Evolutionary conservation across 441 rosid species (phyloP).

Genomic region (Gossypium aridum): DNA sequence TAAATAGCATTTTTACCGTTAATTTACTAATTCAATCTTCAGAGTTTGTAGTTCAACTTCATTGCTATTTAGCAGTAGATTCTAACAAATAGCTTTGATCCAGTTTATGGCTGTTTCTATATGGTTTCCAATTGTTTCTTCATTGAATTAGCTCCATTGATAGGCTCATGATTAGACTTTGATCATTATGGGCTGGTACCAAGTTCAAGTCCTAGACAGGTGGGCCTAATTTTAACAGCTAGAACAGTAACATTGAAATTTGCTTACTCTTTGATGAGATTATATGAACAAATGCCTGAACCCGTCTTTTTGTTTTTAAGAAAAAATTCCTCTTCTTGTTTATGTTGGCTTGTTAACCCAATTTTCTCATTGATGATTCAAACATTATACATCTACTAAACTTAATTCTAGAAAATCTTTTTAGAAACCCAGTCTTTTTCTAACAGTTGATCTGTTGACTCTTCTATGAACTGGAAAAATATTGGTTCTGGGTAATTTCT

Average conservation of each 20-base stretch:
- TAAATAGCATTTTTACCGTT: not conserved
- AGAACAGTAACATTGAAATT: not conserved
- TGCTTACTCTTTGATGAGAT: not conserved
- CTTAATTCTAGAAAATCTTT: not conserved
- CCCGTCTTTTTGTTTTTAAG: not conserved
- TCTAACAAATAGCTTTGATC: not conserved
- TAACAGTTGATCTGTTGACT: not conserved
- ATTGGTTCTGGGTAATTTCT: not conserved
- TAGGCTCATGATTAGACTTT: not conserved
- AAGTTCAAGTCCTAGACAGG: not conserved
- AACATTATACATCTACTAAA: not conserved
- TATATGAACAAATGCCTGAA: not conserved
- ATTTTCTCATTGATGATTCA: not conserved
- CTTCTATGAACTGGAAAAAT: not conserved
- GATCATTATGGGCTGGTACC: not conserved
- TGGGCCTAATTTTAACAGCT: not conserved
- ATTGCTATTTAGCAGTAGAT: not conserved
- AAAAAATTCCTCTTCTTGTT: not conserved
- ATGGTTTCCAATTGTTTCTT: not conserved
- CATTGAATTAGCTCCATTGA: not conserved
- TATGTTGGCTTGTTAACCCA: not conserved
- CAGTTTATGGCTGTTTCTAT: not conserved
- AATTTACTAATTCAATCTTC: not conserved
- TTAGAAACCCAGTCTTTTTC: not conserved
- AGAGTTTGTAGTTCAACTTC: not conserved